Percentiles rank a stretch among this genome's conserved stretches.
These are phyloP conservation scores for Debaryomyces maramus DNA, from an alignment of 805 yeast genomes.

Conservation along the genomic window DNA sequence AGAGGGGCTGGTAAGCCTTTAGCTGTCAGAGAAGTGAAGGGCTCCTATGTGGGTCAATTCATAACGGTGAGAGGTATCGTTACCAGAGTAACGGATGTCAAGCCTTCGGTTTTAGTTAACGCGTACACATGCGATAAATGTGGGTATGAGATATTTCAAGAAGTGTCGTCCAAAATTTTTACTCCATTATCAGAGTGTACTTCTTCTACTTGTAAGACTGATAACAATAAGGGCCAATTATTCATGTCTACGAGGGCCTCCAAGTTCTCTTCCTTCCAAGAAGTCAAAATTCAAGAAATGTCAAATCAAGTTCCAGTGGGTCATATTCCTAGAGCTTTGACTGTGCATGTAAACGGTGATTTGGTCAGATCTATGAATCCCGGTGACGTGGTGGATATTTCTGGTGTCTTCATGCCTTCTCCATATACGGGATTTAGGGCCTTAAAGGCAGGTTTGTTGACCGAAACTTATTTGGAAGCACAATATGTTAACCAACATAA, in stretches of 20 bases:
- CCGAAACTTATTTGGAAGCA: slow-evolving; percentile 91
- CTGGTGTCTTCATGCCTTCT: slow-evolving; percentile 89
- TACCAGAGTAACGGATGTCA: slow-evolving; percentile 93
- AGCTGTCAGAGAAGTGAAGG: slow-evolving; percentile 89
- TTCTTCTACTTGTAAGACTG: slow-evolving; percentile 72
- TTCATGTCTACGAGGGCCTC: slow-evolving; percentile 95
- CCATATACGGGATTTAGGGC: slow-evolving; percentile 97
- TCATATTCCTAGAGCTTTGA: slow-evolving; percentile 87
- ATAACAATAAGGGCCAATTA: slow-evolving; percentile 83
- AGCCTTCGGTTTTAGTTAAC: slow-evolving; percentile 85
- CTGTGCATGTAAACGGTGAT: slow-evolving; percentile 88
- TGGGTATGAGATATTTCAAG: slow-evolving; percentile 96
- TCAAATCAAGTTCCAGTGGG: slow-evolving; percentile 98
- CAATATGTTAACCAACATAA: slow-evolving; percentile 86
- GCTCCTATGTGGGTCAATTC: slow-evolving; percentile 77
- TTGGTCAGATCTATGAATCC: slow-evolving; percentile 85
- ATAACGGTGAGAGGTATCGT: slow-evolving; percentile 93
- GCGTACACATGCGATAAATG: slow-evolving; percentile 98
- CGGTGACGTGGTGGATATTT: slow-evolving; percentile 91
- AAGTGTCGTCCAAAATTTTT: slow-evolving; percentile 79
- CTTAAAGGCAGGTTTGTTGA: slow-evolving; percentile 84
- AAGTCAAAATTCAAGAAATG: slow-evolving; percentile 89
- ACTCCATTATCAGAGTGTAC: slow-evolving; percentile 88
- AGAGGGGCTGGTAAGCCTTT: slow-evolving; percentile 53
- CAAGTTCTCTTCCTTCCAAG: slow-evolving; percentile 93